Conservation (phyloP, 495 filamentous ascomycete genomes). For the Aspergillus indologenus region DNA sequence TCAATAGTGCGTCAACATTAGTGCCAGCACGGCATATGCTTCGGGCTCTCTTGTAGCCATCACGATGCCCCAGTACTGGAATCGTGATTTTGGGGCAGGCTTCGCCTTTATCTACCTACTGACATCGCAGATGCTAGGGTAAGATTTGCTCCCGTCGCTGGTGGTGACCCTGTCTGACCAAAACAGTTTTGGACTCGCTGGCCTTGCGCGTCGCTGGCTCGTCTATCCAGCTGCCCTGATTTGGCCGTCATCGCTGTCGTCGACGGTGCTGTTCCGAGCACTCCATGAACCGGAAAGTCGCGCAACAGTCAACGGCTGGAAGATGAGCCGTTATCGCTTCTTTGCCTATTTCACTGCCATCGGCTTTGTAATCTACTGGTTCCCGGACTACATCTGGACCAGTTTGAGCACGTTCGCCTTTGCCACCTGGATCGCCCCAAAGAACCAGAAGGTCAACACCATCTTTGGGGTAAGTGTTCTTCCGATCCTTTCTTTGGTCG, state of each 20-base stretch:
- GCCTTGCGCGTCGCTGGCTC: conserved; percentile 58
- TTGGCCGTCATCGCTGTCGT: conserved; percentile 33
- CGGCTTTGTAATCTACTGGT: conserved; percentile 62
- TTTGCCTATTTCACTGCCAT: conserved; percentile 46
- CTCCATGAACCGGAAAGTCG: conserved; percentile 42
- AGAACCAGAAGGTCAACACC: conserved; percentile 59
- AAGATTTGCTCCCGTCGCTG: conserved; percentile 13
- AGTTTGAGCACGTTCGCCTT: conserved; percentile 61
- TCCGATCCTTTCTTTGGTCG: conserved; percentile 71
- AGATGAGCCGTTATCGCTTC: conserved; percentile 55
- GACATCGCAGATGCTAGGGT: conserved; percentile 64
- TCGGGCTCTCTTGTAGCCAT: conserved; percentile 60
- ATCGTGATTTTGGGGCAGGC: conserved; percentile 58
- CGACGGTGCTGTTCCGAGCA: conserved; percentile 37
- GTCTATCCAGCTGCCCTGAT: conserved; percentile 47
- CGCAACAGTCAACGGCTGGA: conserved; percentile 50
- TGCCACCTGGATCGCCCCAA: conserved; percentile 58
- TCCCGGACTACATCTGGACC: conserved; percentile 74
- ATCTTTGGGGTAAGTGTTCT: conserved; percentile 73
- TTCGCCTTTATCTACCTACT: conserved; percentile 61
- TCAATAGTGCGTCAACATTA: conserved; percentile 30
- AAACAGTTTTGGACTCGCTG: conserved; percentile 52
- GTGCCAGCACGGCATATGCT: conserved; percentile 48
- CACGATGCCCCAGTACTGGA: conserved; percentile 49
- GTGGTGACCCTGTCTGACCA: neutral